Conservation (phyloP, 2,329 filamentous ascomycete genomes). For the Fusarium tuaranense region DNA sequence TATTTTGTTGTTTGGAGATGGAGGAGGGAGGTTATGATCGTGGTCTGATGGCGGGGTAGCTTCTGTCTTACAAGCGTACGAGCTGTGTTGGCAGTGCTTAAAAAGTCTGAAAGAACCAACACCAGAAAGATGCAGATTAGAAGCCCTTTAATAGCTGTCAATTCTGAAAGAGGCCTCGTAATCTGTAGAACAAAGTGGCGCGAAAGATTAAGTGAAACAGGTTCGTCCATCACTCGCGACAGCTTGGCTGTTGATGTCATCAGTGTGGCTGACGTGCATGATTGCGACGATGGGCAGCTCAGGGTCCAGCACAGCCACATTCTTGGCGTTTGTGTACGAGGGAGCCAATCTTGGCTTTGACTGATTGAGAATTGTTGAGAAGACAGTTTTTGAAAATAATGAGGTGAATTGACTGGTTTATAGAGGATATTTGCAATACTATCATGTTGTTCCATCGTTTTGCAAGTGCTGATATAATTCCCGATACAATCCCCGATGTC, state of each 20-base stretch:
- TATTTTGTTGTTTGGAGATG: slow-evolving; percentile 12
- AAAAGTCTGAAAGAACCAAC: neutral
- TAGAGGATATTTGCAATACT: neutral
- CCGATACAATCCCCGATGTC: neutral
- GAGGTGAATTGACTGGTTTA: neutral
- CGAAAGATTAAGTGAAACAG: slow-evolving; percentile 30
- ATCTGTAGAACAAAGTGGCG: slow-evolving; percentile 27
- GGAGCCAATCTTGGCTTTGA: neutral
- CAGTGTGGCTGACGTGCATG: slow-evolving; percentile 32
- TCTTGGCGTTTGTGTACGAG: slow-evolving; percentile 7
- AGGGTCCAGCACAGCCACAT: slow-evolving; percentile 39
- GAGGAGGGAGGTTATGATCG: slow-evolving; percentile 10
- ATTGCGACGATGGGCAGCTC: slow-evolving; percentile 22
- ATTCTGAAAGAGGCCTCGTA: slow-evolving; percentile 37
- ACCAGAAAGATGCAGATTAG: neutral
- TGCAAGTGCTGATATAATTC: neutral
- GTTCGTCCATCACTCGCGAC: slow-evolving; percentile 31
- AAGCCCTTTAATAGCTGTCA: slow-evolving; percentile 29
- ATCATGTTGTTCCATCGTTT: neutral
- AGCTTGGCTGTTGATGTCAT: slow-evolving; percentile 41
- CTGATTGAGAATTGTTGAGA: slow-evolving; percentile 11
- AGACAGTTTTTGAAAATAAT: neutral
- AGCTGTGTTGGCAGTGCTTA: slow-evolving; percentile 6
- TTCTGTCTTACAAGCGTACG: slow-evolving; percentile 8
- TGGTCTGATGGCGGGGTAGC: slow-evolving; percentile 35